Evolutionary conservation across 2,329 filamentous ascomycete species (phyloP).

Genomic region (Helicocarpus griseus): DNA sequence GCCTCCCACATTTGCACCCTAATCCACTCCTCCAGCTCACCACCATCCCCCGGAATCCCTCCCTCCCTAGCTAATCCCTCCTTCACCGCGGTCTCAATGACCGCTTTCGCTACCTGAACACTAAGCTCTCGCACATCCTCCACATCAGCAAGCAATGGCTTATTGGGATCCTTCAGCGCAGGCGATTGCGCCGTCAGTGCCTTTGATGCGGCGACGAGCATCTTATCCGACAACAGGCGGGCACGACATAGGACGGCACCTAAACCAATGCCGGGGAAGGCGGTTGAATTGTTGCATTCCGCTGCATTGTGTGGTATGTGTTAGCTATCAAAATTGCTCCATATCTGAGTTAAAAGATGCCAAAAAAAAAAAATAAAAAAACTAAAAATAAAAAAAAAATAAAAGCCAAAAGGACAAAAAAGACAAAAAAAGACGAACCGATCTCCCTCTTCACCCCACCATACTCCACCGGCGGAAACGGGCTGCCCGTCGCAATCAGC

Average conservation of each 20-base stretch:
- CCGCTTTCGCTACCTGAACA: conserved; percentile 63
- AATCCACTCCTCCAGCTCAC: conserved; percentile 31
- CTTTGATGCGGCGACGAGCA: conserved; percentile 71
- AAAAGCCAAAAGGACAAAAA: background rate
- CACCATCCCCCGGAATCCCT: conserved; percentile 48
- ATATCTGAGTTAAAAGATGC: too few species aligned
- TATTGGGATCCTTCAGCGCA: conserved; percentile 53
- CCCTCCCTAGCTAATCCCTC: conserved; percentile 58
- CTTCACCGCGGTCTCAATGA: conserved; percentile 61
- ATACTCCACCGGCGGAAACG: conserved; percentile 63
- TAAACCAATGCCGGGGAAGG: conserved; percentile 78
- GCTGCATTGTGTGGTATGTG: conserved; percentile 39
- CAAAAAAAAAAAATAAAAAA: background rate
- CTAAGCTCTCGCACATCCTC: conserved; percentile 64
- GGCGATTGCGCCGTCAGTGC: conserved; percentile 64
- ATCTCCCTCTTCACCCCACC: conserved; percentile 46
- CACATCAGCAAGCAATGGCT: conserved; percentile 67
- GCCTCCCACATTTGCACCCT: conserved; percentile 35
- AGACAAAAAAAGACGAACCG: conserved; percentile 26
- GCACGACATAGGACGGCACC: conserved; percentile 64
- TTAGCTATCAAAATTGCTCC: background rate
- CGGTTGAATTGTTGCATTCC: conserved; percentile 82
- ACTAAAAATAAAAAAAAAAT: background rate
- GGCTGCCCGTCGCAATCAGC: conserved; percentile 73
- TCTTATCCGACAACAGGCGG: conserved; percentile 58